A percentile compares a stretch with the other conserved stretches of the same genome.
These are phyloP conservation scores for Durusdinium trenchii DNA, from an alignment of 73 alveolate genomes.

Conservation along the genomic window DNA sequence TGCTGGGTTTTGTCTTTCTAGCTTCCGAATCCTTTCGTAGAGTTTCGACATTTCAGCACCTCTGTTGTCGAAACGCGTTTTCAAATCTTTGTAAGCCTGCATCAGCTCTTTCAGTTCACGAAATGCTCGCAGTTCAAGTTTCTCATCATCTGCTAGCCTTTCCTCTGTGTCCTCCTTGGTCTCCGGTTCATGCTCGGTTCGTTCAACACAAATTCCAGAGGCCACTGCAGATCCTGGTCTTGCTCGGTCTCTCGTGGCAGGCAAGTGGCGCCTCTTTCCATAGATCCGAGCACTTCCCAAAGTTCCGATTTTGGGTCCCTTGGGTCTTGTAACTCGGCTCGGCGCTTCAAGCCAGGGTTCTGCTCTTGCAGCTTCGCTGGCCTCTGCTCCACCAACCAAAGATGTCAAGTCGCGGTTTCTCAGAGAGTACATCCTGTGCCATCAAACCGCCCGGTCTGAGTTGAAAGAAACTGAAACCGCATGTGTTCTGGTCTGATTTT, in stretches of 20 bases:
- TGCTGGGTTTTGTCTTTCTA: constrained; percentile 7
- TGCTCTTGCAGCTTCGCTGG: constrained; percentile 1
- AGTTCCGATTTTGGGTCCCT: neutral
- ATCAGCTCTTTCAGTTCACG: constrained; percentile 25
- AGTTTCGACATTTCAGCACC: constrained; percentile 79
- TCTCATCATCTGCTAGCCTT: no score
- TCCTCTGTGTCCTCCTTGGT: neutral
- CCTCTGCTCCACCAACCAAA: constrained; percentile 34
- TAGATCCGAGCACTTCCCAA: neutral
- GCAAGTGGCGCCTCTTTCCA: constrained; percentile 18
- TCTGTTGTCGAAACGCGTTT: constrained; percentile 45
- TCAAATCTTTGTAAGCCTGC: constrained; percentile 60
- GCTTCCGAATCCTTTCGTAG: constrained; percentile 53
- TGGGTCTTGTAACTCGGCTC: neutral
- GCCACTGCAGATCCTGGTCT: constrained; percentile 38
- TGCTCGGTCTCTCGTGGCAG: constrained; percentile 16
- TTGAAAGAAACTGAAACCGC: neutral
- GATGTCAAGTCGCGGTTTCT: constrained; percentile 76
- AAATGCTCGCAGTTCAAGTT: no score
- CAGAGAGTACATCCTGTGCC: constrained; percentile 41
- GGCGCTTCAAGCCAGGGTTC: constrained; percentile 67
- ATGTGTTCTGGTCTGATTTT: neutral
- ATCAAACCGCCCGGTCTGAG: no score
- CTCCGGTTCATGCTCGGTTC: neutral
- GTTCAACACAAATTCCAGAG: neutral